Evolutionary conservation across 2,329 filamentous ascomycete species (phyloP).

Genomic region (Penicillium digitatum): DNA sequence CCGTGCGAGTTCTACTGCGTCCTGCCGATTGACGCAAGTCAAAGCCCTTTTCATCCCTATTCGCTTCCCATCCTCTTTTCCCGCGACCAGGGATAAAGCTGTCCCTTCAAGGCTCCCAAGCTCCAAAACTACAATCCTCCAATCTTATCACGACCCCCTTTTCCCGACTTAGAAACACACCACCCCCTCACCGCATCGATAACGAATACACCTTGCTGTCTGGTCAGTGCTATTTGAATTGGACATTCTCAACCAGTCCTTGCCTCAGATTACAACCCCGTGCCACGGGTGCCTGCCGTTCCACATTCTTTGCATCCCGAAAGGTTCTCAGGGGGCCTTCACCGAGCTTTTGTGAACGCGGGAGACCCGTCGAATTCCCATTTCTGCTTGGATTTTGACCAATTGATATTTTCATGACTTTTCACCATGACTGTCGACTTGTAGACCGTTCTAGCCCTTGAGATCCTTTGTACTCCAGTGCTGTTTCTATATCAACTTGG

Average conservation of each 20-base stretch:
- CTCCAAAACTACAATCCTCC: constrained; percentile 25
- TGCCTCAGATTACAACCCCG: constrained; percentile 8
- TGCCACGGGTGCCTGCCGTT: constrained; percentile 10
- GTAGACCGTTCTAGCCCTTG: constrained; percentile 23
- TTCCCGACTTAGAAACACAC: constrained; percentile 8
- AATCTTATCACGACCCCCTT: constrained; percentile 17
- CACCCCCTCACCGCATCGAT: constrained; percentile 24
- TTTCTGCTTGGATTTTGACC: constrained; percentile 16
- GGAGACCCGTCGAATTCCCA: constrained; percentile 12
- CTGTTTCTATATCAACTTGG: constrained; percentile 12
- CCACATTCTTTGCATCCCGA: constrained; percentile 11
- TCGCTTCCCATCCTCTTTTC: constrained; percentile 7
- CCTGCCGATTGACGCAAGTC: constrained; percentile 11
- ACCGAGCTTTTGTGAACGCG: constrained; percentile 14
- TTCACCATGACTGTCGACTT: constrained; percentile 33
- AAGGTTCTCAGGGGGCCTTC: constrained; percentile 12
- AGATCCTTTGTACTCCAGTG: constrained; percentile 27
- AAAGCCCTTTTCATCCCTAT: constrained; percentile 11
- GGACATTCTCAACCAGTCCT: constrained; percentile 13
- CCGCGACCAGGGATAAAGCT: background rate
- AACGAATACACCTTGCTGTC: constrained; percentile 10
- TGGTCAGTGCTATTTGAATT: constrained; percentile 3
- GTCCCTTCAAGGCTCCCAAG: background rate
- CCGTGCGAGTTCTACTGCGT: constrained; percentile 11
- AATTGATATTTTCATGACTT: constrained; percentile 18